These are phyloP conservation scores for Coemansia sp. DNA, from an alignment of 371 early-diverging fungal genomes.

Conservation along the genomic window DNA sequence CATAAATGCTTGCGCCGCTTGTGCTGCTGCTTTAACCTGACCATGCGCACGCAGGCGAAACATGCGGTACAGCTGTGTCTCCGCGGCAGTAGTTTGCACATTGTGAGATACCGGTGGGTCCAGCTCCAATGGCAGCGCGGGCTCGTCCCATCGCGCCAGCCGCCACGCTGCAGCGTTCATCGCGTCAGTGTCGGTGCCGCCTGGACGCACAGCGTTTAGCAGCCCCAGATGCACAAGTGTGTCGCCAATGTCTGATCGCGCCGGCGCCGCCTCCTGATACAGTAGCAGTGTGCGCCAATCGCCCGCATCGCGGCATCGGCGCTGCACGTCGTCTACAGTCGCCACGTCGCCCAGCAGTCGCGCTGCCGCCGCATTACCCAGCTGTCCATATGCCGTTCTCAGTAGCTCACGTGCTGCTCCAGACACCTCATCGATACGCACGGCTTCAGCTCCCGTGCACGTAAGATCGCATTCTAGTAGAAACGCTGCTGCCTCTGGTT, in stretches of 20 bases:
- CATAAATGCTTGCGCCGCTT: conserved; percentile 20
- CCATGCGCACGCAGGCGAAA: conserved; percentile 27
- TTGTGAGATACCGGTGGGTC: neutral
- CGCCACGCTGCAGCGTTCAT: conserved; percentile 42
- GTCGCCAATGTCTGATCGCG: conserved; percentile 16
- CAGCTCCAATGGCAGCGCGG: conserved; percentile 18
- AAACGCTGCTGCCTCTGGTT: conserved; percentile 38
- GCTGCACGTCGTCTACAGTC: conserved; percentile 22
- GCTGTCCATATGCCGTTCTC: conserved; percentile 23
- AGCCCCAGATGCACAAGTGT: conserved; percentile 39
- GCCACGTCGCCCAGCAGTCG: conserved; percentile 28
- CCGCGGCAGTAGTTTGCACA: neutral
- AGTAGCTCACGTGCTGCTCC: conserved; percentile 29
- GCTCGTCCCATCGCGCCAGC: conserved; percentile 42
- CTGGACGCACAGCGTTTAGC: conserved; percentile 30
- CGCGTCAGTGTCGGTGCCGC: conserved; percentile 8
- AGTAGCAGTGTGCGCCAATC: conserved; percentile 44
- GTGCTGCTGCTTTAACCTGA: conserved; percentile 12
- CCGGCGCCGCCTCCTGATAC: conserved; percentile 36
- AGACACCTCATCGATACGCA: conserved; percentile 12
- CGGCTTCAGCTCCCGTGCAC: conserved; percentile 25
- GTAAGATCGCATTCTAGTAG: conserved; percentile 45
- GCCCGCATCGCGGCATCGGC: conserved; percentile 32
- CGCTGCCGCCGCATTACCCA: conserved; percentile 43
- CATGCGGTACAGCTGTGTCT: conserved; percentile 36